Percentiles rank a stretch among this genome's conserved stretches.
These are phyloP conservation scores for Oldenlandia corymbosa DNA, from an alignment of 257 asterid species.

Conservation along the genomic window DNA sequence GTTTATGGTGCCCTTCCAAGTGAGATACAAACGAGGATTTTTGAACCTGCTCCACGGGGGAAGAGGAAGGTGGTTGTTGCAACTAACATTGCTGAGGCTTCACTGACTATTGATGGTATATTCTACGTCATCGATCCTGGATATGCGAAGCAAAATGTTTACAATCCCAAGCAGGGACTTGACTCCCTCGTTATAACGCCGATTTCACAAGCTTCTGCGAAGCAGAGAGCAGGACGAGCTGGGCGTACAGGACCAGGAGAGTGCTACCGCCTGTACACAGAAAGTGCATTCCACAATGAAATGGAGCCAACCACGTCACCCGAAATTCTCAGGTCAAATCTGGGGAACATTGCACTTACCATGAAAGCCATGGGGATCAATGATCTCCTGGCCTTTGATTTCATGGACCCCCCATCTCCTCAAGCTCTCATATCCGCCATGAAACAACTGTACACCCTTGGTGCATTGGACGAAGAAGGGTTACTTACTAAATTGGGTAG, in stretches of 20 bases:
- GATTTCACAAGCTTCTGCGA: constrained; percentile 95
- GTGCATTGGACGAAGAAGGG: constrained; percentile 91
- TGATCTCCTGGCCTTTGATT: constrained; percentile 79
- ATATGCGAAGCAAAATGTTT: constrained; percentile 90
- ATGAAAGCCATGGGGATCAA: constrained; percentile 97
- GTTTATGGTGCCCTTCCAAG: constrained; percentile 92
- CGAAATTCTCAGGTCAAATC: constrained; percentile 91
- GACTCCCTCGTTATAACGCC: constrained; percentile 92
- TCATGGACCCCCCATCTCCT: constrained; percentile 97
- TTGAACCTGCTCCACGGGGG: constrained; percentile 95
- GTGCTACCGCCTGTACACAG: constrained; percentile 92
- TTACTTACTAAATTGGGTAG: constrained; percentile 88
- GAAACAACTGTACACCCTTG: constrained; percentile 89
- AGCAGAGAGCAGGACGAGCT: constrained; percentile 91
- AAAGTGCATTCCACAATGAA: constrained; percentile 93
- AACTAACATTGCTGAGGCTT: constrained; percentile 92
- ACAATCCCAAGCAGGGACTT: constrained; percentile 91
- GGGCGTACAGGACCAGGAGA: constrained; percentile 96
- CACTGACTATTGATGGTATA: constrained; percentile 94
- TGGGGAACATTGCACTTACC: constrained; percentile 70
- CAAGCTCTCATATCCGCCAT: constrained; percentile 93
- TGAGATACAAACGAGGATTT: constrained; percentile 94
- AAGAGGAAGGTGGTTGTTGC: constrained; percentile 95
- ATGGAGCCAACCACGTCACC: constrained; percentile 90
- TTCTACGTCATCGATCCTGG: constrained; percentile 92